Percentiles rank a stretch among this genome's conserved stretches.
Evolutionary conservation across 495 filamentous ascomycete genomes (phyloP).

Genomic region (Lophiostoma macrostomum): DNA sequence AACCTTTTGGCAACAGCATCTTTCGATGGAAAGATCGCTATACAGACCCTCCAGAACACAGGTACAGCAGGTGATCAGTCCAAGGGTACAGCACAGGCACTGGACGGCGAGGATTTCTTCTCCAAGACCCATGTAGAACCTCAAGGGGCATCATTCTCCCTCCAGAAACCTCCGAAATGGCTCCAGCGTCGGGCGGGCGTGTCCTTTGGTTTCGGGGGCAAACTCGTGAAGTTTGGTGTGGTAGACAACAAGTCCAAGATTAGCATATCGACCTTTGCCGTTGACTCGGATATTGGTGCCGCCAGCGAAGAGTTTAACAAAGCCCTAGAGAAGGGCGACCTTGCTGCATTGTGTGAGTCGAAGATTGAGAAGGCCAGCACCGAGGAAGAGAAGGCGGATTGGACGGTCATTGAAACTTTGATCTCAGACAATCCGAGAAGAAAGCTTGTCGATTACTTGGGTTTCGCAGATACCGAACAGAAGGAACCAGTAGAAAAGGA

Average conservation of each 20-base stretch:
- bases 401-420: constrained; percentile 89
- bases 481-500: constrained; percentile 36
- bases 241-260: constrained; percentile 67
- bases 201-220: constrained; percentile 94
- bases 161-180: constrained; percentile 87
- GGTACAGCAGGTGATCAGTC: constrained; percentile 51
- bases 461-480: constrained; percentile 67
- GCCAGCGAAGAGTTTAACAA: constrained; percentile 85
- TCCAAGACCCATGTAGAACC: constrained; percentile 86
- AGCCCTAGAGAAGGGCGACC: constrained; percentile 71
- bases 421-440: constrained; percentile 75
- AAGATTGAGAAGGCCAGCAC: constrained; percentile 67
- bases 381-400: constrained; percentile 92
- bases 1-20: constrained; percentile 89
- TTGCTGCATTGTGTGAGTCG: constrained; percentile 75
- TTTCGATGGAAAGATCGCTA: constrained; percentile 89
- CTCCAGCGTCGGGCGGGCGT: constrained; percentile 79
- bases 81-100: constrained; percentile 59
- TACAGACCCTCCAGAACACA: constrained; percentile 92
- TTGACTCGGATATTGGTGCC: constrained; percentile 78
- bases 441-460: constrained; percentile 80
- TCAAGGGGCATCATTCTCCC: constrained; percentile 81
- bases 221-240: constrained; percentile 73
- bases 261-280: constrained; percentile 79
- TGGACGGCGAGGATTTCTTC: constrained; percentile 97